These are phyloP conservation scores for Alliaria petiolata DNA, from an alignment of 345 rosid species.

Conservation along the genomic window DNA sequence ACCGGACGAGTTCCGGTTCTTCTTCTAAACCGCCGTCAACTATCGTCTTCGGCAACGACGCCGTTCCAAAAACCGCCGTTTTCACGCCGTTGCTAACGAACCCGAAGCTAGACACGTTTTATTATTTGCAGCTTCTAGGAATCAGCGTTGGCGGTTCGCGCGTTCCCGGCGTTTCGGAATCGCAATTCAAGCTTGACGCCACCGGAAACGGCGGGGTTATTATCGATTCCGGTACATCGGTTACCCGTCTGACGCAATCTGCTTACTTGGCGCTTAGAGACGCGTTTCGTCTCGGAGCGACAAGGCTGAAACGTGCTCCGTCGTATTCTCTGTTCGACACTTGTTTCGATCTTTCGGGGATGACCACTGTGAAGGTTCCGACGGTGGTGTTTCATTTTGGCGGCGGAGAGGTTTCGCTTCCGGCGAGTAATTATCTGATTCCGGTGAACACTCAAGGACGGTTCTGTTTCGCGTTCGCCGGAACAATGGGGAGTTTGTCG, in stretches of 20 bases:
- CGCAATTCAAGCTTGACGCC: conserved; percentile 63
- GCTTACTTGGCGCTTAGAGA: conserved; percentile 63
- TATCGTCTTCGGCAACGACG: conserved; percentile 66
- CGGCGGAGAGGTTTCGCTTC: conserved; percentile 67
- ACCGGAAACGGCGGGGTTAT: conserved; percentile 85
- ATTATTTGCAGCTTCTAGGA: conserved; percentile 74
- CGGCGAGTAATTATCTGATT: conserved; percentile 82
- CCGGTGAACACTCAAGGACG: conserved; percentile 71
- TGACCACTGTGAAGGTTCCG: conserved; percentile 65
- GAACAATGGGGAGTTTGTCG: conserved; percentile 74
- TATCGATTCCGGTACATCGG: conserved; percentile 83
- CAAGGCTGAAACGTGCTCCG: conserved; percentile 44
- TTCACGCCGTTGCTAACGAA: conserved; percentile 72
- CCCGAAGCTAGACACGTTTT: conserved; percentile 86
- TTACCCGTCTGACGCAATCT: conserved; percentile 59
- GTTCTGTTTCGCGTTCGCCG: conserved; percentile 97
- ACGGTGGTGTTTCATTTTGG: conserved; percentile 68
- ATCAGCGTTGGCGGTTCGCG: conserved; percentile 86
- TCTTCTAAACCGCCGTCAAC: conserved; percentile 62
- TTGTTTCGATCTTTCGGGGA: conserved; percentile 66
- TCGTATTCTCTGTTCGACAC: conserved; percentile 72
- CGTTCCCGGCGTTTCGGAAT: conserved; percentile 58
- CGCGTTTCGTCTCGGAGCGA: conserved; percentile 52
- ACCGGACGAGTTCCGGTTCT: conserved; percentile 55
- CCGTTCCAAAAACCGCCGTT: conserved; percentile 55